A percentile compares a stretch with the other conserved stretches of the same genome.
These are phyloP conservation scores for Neurospora sp. DNA, from an alignment of 495 filamentous ascomycete genomes.

Conservation along the genomic window DNA sequence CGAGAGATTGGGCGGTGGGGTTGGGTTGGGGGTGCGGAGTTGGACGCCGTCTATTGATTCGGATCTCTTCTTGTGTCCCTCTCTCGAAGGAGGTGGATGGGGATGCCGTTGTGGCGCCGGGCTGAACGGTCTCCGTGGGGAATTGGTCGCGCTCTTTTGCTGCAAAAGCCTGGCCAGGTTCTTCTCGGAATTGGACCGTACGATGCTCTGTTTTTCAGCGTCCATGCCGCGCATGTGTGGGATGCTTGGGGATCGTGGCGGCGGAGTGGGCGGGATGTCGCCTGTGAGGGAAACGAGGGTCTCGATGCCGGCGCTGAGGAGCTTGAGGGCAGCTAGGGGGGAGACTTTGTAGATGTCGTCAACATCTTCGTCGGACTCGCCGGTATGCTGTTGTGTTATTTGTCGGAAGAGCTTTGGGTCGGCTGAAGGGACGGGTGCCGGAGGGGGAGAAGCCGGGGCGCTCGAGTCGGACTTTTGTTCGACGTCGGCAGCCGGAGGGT, in stretches of 20 bases:
- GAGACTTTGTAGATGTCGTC: conserved; percentile 63
- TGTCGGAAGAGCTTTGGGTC: conserved; percentile 30
- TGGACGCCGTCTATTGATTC: conserved; percentile 34
- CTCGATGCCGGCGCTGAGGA: conserved; percentile 65
- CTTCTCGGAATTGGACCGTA: conserved; percentile 41
- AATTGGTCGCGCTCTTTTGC: conserved; percentile 12
- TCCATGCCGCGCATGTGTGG: conserved; percentile 51
- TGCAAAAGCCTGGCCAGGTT: conserved; percentile 30
- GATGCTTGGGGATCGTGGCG: conserved; percentile 46
- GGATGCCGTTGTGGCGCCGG: conserved; percentile 2
- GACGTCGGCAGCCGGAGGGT: background rate
- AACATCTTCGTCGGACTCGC: conserved; percentile 13
- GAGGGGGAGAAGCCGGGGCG: conserved; percentile 28
- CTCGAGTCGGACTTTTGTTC: conserved; percentile 12
- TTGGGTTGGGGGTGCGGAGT: conserved; percentile 22
- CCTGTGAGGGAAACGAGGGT: conserved; percentile 60
- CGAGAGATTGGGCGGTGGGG: conserved; percentile 8
- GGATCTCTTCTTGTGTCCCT: background rate
- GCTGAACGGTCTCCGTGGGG: conserved; percentile 6
- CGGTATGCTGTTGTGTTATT: background rate
- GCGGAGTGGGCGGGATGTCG: conserved; percentile 65
- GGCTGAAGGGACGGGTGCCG: conserved; percentile 38
- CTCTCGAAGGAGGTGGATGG: conserved; percentile 1
- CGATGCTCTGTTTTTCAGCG: conserved; percentile 48
- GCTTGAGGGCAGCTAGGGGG: conserved; percentile 65